A percentile compares a stretch with the other conserved stretches of the same genome.
Conservation (phyloP, 163 green algal genomes). For the Scenedesmus sp. region DNA sequence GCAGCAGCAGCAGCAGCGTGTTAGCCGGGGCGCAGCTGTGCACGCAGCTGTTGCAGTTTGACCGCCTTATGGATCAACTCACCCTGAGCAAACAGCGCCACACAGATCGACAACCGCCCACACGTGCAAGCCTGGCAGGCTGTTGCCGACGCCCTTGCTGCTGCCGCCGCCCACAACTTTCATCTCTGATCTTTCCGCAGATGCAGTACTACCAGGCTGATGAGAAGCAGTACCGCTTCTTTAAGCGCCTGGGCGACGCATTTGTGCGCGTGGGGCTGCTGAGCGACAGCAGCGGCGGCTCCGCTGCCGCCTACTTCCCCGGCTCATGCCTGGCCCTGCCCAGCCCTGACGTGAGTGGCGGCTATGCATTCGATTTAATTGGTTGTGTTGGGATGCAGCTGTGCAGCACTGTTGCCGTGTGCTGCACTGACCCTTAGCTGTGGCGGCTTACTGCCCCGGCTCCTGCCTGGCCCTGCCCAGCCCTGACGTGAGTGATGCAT, state of each 20-base stretch:
- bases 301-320: neutral
- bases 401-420: too few relatives aligned
- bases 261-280: constrained; percentile 46
- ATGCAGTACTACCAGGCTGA: neutral
- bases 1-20: neutral
- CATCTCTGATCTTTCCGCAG: neutral
- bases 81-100: too few relatives aligned
- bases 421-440: too few relatives aligned
- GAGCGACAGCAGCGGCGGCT: neutral
- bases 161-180: neutral
- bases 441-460: too few relatives aligned
- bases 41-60: too few relatives aligned
- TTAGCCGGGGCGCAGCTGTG: neutral
- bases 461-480: neutral
- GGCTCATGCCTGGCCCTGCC: neutral
- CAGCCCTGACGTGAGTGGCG: neutral
- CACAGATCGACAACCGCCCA: too few relatives aligned
- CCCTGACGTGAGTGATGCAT: neutral
- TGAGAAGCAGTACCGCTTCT: constrained; percentile 24
- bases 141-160: neutral
- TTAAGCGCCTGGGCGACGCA: constrained; percentile 18
- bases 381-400: neutral
- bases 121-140: neutral
- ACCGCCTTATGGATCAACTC: too few relatives aligned
- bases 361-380: neutral